Conservation (phyloP, 305 asterid genomes). For the Galium porrigens region DNA sequence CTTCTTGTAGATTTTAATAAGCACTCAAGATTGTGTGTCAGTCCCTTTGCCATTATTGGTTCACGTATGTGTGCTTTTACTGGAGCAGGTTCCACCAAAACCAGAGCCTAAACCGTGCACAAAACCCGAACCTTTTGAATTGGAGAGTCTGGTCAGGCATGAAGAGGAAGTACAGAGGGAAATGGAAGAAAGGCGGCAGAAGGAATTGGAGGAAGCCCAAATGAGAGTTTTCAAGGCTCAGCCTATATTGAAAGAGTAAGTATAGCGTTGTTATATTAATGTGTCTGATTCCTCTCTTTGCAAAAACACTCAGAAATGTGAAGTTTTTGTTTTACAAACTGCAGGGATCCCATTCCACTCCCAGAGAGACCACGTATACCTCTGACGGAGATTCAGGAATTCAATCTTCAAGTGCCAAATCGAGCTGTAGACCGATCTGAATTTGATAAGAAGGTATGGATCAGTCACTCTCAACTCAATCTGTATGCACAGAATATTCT, state of each 20-base stretch:
- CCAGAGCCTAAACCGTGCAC: constrained; percentile 86
- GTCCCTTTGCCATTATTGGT: background rate
- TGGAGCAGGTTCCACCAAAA: constrained; percentile 62
- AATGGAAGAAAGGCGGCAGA: constrained; percentile 57
- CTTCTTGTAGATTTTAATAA: too few relatives aligned
- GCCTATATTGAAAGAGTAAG: constrained; percentile 71
- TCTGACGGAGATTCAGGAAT: constrained; percentile 68
- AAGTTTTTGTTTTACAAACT: background rate
- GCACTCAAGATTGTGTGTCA: background rate
- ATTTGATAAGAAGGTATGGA: constrained; percentile 65
- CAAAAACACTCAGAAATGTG: background rate
- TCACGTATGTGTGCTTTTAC: background rate
- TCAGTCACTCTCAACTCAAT: background rate
- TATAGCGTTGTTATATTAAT: background rate
- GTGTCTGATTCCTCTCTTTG: background rate
- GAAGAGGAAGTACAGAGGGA: constrained; percentile 75
- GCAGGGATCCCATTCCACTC: constrained; percentile 89
- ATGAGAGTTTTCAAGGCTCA: constrained; percentile 71
- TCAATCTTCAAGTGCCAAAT: constrained; percentile 51
- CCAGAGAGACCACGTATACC: constrained; percentile 61
- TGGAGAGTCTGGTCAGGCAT: constrained; percentile 67
- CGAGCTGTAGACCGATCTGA: constrained; percentile 73
- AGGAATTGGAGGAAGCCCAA: constrained; percentile 59
- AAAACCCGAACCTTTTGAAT: constrained; percentile 64
- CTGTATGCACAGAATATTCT: background rate